These are phyloP conservation scores for Leptomonas pyrrhocoris DNA, from an alignment of 208 protist species.

Conservation along the genomic window DNA sequence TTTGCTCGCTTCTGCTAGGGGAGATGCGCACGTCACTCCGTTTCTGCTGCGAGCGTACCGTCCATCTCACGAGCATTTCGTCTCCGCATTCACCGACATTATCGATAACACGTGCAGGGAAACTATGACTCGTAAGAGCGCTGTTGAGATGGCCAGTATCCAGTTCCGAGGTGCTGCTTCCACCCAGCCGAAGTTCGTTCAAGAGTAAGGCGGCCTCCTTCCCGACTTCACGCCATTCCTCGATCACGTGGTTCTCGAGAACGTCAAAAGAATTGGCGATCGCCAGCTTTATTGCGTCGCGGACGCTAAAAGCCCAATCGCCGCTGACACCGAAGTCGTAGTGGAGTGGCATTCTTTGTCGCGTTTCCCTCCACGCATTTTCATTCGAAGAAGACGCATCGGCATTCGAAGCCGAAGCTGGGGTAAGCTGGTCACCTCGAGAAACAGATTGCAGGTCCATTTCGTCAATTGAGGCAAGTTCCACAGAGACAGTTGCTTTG, in stretches of 20 bases:
- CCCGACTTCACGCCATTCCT: slow-evolving; percentile 31
- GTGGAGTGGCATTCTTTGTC: not conserved
- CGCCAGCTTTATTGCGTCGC: slow-evolving; percentile 47
- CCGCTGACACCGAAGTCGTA: slow-evolving; percentile 42
- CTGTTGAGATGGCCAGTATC: slow-evolving; percentile 2
- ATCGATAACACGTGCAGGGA: not conserved
- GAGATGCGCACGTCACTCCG: not conserved
- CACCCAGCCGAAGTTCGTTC: slow-evolving; percentile 12
- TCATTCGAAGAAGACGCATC: not conserved
- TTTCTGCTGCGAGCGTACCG: not conserved
- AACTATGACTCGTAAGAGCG: not conserved
- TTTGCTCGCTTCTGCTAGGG: not conserved
- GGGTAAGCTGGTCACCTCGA: not conserved
- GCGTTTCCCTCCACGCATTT: too few species aligned
- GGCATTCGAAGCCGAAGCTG: not conserved
- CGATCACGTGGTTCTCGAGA: slow-evolving; percentile 27
- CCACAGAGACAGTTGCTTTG: slow-evolving; percentile 13
- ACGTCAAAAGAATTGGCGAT: slow-evolving; percentile 32
- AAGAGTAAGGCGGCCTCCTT: slow-evolving; percentile 40
- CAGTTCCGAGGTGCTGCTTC: slow-evolving; percentile 14
- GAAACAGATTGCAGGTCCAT: not conserved
- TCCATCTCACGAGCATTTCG: not conserved
- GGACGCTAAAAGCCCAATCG: slow-evolving; percentile 23
- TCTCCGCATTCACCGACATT: not conserved
- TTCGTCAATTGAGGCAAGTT: slow-evolving; percentile 12